Percentiles rank a stretch among this genome's conserved stretches.
These are phyloP conservation scores for Collybia nuda DNA, from an alignment of 768 basidiomycete species.

Conservation along the genomic window DNA sequence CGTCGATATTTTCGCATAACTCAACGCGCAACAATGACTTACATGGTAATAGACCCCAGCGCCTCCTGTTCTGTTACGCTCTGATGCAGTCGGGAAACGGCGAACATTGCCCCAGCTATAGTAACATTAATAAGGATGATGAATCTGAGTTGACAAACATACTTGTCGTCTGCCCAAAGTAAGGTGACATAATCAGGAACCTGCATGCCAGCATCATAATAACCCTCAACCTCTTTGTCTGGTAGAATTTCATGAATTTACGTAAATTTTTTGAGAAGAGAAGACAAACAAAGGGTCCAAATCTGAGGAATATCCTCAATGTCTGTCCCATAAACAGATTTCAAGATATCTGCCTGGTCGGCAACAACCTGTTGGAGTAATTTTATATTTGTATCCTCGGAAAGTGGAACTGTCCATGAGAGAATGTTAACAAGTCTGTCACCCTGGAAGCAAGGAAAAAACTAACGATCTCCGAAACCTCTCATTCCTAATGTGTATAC, in stretches of 20 bases:
- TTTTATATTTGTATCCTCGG: slow-evolving; percentile 45
- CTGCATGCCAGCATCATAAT: slow-evolving; percentile 61
- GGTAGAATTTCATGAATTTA: background rate
- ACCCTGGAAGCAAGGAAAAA: background rate
- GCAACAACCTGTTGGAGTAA: slow-evolving; percentile 55
- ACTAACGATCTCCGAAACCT: slow-evolving; percentile 54
- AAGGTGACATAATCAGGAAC: slow-evolving; percentile 67
- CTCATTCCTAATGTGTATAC: slow-evolving; percentile 72
- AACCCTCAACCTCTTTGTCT: slow-evolving; percentile 66
- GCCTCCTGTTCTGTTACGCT: slow-evolving; percentile 63
- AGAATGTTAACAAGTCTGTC: background rate
- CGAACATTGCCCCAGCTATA: slow-evolving; percentile 69
- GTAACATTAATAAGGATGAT: background rate
- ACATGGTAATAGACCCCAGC: slow-evolving; percentile 74
- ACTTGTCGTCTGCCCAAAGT: slow-evolving; percentile 77
- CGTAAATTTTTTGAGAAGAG: background rate
- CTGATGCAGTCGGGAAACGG: slow-evolving; percentile 51
- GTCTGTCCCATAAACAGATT: slow-evolving; percentile 45
- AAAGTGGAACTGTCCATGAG: slow-evolving; percentile 44
- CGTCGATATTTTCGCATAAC: background rate
- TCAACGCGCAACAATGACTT: slow-evolving; percentile 12
- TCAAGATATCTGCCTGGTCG: slow-evolving; percentile 62
- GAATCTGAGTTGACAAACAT: slow-evolving; percentile 10
- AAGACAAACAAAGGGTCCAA: slow-evolving; percentile 56
- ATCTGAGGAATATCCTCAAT: slow-evolving; percentile 59